Base-by-base conservation (phyloP, 2,329 filamentous ascomycete species). In the Exophiala oligosperma region DNA sequence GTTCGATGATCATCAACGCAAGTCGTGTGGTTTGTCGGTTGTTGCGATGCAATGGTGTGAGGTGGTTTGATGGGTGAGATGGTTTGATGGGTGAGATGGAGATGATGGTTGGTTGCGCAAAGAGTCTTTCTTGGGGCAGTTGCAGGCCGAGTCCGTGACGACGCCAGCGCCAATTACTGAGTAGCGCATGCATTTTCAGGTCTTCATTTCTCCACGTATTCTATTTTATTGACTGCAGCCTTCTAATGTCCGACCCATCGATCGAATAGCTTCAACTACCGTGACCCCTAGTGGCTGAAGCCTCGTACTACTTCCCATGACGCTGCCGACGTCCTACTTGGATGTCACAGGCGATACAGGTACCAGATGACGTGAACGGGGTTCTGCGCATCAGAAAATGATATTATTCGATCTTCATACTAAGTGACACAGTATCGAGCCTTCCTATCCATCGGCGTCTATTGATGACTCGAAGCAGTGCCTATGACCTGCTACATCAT, bases 381-480 rank as follows among this genome's bases (percentile, higher is more conserved):
- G 8, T 43, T 43, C 9, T 43, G 40, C 40, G 40, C 40, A 43
- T 43, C 21, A 23, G n/a, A 43, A 7, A 14, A 3, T 43, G 40
- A 53, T 60, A 63, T 63, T 60, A 59, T 55, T 51, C 21, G 37
- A 59, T 40, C 4, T 59, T 49, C 44, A 46, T 59, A 47, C 24
- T 52, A 49, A 43, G 56, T 49, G 26, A 49, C 14, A 41, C 40
- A 43, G 51, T 44, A 44, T 52, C 47, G 49, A 56, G 43, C 52
- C 48, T 55, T 51, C 49, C 32, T 55, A 48, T 43, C n/a, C 40
- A 43, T 43, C 21, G 14, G 40, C 14, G 21, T 43, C 32, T 43
- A 14, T 38, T 40, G 43, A 49, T 58, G 59, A 50, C 52, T 55
- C 47, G 32, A 29, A 43, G 29, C 46, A 17, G 23, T 4, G 29